phyloP scores from a whole-genome alignment of 2,329 filamentous ascomycete species.

The Diaporthe caulivora region DNA sequence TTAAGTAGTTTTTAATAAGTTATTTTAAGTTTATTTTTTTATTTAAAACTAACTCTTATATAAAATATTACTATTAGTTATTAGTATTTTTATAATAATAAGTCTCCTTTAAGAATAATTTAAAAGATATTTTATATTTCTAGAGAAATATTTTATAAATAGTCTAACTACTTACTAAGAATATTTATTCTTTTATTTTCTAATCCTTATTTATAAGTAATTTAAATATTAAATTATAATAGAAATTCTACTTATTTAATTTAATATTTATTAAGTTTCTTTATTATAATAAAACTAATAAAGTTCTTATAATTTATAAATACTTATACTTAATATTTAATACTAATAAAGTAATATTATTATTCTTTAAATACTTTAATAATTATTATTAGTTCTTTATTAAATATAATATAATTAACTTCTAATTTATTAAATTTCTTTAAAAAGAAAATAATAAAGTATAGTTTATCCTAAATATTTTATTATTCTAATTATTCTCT shows the following conservation, averaged over 20 bases:
- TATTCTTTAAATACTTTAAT: neutral
- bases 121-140: neutral
- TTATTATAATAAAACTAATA: too few species aligned
- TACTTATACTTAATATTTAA: neutral
- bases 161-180: neutral
- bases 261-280: too few species aligned
- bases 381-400: neutral
- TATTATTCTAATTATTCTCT: too few species aligned
- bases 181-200: neutral
- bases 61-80: neutral
- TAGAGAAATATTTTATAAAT: neutral
- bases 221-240: neutral
- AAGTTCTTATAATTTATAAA: too few species aligned
- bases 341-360: neutral
- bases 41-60: neutral
- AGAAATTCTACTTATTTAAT: too few species aligned
- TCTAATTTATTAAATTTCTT: too few species aligned
- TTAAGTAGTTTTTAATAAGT: neutral
- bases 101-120: neutral
- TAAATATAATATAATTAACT: neutral
- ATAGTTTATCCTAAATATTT: too few species aligned
- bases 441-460: too few species aligned
- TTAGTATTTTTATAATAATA: neutral
- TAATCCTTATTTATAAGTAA: neutral
- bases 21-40: neutral